Base-by-base conservation (phyloP, 805 yeast species). In the Cyberlindnera japonica region DNA sequence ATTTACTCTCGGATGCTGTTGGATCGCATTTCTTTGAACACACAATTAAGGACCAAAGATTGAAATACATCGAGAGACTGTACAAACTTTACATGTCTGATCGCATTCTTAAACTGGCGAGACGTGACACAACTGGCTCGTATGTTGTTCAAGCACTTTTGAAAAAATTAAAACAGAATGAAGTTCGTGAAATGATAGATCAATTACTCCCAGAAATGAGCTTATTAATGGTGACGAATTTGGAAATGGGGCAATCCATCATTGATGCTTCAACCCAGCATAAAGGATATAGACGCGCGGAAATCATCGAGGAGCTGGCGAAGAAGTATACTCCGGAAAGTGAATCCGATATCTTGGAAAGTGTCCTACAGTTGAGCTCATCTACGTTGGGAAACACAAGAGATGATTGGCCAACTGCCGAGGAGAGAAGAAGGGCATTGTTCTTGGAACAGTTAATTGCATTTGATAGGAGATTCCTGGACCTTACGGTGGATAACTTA, bases 391-490 rank as follows among this genome's bases (percentile, higher is more conserved):
- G 91, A 22, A 84, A 85, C 61, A 82, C 88, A 2, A 75, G 76
- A 48, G 95, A 79, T 50, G 95, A 87, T 59, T 86, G 95, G 95
- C 95, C 95, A 34, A 87, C 95, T 1, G 83, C 89, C 0, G 93
- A 85, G 53, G 95, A 87, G 58, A 76, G 95, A 68, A 77, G 90
- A 65, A 69, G 93, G 45, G 70, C 95, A 0, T 52, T 86, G 15
- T 82, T 89, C 51, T 63, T 85, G 42, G 91, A 88, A 57, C 77
- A 79, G 49, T 65, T 89, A 41, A 77, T 87, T 58, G 75, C 74
- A 24, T 84, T 79, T 54, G 91, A 86, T 53, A 69, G 71, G 21
- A 65, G 68, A 35, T 79, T 86, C 45, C 69, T 82, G 12, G 61
- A 71, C 13, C 69, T 79, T 32, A 71, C 79, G 2, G 68, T 85